Conservation (phyloP, 345 rosid species). For the Combretum micranthum region DNA sequence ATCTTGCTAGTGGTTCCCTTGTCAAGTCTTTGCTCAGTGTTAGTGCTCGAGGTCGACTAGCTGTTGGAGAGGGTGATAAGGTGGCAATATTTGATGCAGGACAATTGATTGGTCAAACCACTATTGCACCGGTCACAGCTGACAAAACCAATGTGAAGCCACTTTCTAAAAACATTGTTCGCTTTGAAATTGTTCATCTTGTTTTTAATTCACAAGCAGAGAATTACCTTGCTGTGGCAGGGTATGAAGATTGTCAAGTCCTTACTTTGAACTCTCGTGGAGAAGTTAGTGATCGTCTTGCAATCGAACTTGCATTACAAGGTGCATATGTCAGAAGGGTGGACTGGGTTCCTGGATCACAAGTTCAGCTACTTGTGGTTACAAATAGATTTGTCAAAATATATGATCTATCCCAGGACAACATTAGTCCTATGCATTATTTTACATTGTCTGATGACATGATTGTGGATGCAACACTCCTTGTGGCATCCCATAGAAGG, state of each 20-base stretch:
- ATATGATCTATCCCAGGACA: slow-evolving; percentile 93
- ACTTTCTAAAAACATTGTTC: slow-evolving; percentile 85
- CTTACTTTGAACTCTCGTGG: slow-evolving; percentile 90
- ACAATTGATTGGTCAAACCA: slow-evolving; percentile 88
- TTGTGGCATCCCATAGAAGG: slow-evolving; percentile 72
- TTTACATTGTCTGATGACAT: slow-evolving; percentile 72
- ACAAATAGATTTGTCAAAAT: slow-evolving; percentile 90
- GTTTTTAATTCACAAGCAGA: slow-evolving; percentile 69
- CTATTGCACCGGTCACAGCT: slow-evolving; percentile 79
- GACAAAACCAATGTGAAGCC: slow-evolving; percentile 97
- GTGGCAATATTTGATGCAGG: slow-evolving; percentile 94
- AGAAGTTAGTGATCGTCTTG: slow-evolving; percentile 93
- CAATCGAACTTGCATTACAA: slow-evolving; percentile 92
- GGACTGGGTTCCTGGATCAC: slow-evolving; percentile 97
- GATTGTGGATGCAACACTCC: slow-evolving; percentile 84
- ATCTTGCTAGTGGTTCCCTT: slow-evolving; percentile 78
- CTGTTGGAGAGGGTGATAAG: slow-evolving; percentile 99
- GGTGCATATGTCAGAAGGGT: slow-evolving; percentile 86
- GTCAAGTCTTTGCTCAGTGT: slow-evolving; percentile 94
- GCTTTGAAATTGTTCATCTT: slow-evolving; percentile 97
- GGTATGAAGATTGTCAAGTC: slow-evolving; percentile 96
- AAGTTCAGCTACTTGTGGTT: slow-evolving; percentile 83
- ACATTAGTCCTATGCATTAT: slow-evolving; percentile 90
- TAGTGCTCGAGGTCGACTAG: slow-evolving; percentile 88
- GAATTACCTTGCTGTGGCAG: slow-evolving; percentile 95